Conservation (phyloP, 306 rosid species). For the Dalbergia cochinchinensis region DNA sequence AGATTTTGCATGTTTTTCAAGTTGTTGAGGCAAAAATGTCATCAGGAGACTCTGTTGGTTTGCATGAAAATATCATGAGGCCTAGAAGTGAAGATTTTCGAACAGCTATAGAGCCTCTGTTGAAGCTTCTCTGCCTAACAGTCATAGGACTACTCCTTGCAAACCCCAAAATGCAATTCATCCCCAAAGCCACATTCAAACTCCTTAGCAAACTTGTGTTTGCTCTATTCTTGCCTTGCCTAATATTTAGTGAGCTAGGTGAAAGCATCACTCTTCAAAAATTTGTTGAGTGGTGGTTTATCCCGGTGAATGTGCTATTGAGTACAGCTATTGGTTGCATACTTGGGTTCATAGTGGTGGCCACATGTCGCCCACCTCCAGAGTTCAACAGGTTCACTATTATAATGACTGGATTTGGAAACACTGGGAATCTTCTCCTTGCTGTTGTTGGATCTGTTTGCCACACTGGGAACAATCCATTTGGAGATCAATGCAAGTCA, state of each 20-base stretch:
- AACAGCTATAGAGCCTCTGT: conserved; percentile 71
- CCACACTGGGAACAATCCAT: conserved; percentile 70
- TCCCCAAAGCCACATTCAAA: conserved; percentile 76
- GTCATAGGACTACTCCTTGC: conserved; percentile 75
- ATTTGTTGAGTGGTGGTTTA: conserved; percentile 81
- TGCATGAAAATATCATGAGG: conserved; percentile 31
- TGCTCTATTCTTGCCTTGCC: conserved; percentile 88
- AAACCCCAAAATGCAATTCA: conserved; percentile 64
- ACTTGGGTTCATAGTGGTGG: conserved; percentile 73
- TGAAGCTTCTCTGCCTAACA: conserved; percentile 76
- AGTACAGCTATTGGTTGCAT: conserved; percentile 75
- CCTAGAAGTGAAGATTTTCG: conserved; percentile 58
- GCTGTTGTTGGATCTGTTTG: conserved; percentile 88
- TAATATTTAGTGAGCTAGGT: conserved; percentile 84
- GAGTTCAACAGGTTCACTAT: conserved; percentile 68
- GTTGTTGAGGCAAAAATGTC: conserved; percentile 53
- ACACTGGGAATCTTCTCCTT: conserved; percentile 89
- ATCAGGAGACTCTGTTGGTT: conserved; percentile 40
- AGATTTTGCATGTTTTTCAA: conserved; percentile 33
- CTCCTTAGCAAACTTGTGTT: conserved; percentile 91
- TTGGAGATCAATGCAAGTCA: conserved; percentile 73
- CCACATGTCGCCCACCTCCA: conserved; percentile 81
- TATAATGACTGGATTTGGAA: conserved; percentile 87
- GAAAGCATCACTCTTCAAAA: conserved; percentile 70
- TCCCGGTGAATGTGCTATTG: conserved; percentile 78